phyloP scores from a whole-genome alignment of 495 filamentous ascomycete species.

The Penicillium longicatenatum region DNA sequence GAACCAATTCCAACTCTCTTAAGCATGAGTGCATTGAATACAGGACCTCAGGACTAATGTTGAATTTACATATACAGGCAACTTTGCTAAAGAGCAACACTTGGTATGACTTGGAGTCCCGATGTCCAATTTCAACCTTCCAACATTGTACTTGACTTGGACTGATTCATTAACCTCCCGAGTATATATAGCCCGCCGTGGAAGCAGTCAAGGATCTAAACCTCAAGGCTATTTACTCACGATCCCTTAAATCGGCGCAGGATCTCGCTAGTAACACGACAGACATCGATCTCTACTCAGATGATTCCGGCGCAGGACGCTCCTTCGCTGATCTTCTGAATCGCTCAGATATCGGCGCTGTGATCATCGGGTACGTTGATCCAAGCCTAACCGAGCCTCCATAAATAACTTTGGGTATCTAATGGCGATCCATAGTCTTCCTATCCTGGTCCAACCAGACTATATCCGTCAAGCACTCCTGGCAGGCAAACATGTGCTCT shows the following conservation, averaged over 20 bases:
- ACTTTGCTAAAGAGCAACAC: slow-evolving; percentile 49
- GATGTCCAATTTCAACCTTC: slow-evolving; percentile 21
- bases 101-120: slow-evolving; percentile 27
- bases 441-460: slow-evolving; percentile 39
- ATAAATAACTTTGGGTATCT: background rate
- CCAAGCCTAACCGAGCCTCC: background rate
- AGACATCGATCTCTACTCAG: slow-evolving; percentile 58
- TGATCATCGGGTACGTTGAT: slow-evolving; percentile 64
- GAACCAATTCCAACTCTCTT: slow-evolving; percentile 18
- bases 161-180: slow-evolving; percentile 16
- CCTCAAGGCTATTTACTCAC: slow-evolving; percentile 65
- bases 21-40: slow-evolving; percentile 2
- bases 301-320: slow-evolving; percentile 57
- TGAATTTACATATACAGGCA: slow-evolving; percentile 37
- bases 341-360: slow-evolving; percentile 64
- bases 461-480: slow-evolving; percentile 52
- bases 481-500: slow-evolving; percentile 78
- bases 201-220: slow-evolving; percentile 44
- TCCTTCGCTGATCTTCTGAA: slow-evolving; percentile 62
- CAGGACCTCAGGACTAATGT: background rate
- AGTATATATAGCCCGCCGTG: slow-evolving; percentile 49
- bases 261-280: slow-evolving; percentile 36
- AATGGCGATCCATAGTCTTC: slow-evolving; percentile 38
- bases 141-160: background rate
- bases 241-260: slow-evolving; percentile 55